Conservation (phyloP, 305 asterid genomes). For the Plantago coronopus region DNA sequence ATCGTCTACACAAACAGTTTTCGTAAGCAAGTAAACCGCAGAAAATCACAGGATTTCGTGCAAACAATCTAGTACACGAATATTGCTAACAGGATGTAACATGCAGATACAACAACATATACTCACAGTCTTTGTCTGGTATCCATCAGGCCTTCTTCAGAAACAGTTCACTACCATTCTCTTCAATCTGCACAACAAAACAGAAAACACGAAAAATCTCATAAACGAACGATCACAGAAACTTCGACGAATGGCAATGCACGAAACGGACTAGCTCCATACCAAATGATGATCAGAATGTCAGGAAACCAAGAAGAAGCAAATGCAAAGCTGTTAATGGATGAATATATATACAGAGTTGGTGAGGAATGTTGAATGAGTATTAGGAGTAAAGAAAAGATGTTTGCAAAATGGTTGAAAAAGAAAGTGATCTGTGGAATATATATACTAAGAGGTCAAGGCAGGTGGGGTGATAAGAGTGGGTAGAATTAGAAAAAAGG, state of each 20-base stretch:
- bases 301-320: too few relatives aligned
- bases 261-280: neutral
- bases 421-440: slow-evolving; percentile 3
- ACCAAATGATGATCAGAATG: neutral
- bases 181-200: neutral
- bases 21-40: neutral
- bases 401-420: slow-evolving; percentile 17
- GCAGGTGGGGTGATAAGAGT: slow-evolving; percentile 17
- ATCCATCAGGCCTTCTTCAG: slow-evolving; percentile 25
- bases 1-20: too few relatives aligned
- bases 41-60: neutral
- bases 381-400: neutral
- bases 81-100: too few relatives aligned
- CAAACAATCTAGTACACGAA: neutral
- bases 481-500: slow-evolving; percentile 16
- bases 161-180: slow-evolving; percentile 16
- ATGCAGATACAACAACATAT: neutral
- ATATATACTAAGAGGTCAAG: slow-evolving; percentile 10
- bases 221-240: neutral
- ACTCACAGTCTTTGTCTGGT: slow-evolving; percentile 28
- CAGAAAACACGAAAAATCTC: neutral
- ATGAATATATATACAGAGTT: neutral
- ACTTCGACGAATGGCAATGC: neutral
- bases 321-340: too few relatives aligned
- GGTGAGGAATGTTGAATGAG: slow-evolving; percentile 1